Evolutionary conservation across 805 yeast species (phyloP).

Genomic region (Yamadazyma phyllophila): DNA sequence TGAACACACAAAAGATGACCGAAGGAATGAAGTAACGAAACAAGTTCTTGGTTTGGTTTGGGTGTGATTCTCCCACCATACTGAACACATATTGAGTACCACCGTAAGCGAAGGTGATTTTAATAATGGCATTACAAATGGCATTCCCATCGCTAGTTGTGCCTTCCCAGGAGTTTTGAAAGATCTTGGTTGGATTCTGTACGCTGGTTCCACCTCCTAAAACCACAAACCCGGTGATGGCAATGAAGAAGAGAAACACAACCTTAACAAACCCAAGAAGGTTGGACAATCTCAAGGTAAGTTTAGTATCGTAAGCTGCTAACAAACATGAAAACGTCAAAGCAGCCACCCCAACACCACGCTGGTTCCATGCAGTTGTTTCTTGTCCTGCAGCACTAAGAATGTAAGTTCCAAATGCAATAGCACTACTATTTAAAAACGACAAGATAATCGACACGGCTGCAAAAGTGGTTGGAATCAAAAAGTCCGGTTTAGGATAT

Average conservation of each 20-base stretch:
- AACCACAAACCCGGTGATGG: slow-evolving; percentile 34
- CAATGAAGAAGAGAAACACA: slow-evolving; percentile 30
- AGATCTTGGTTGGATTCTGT: slow-evolving; percentile 30
- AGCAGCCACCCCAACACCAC: slow-evolving; percentile 35
- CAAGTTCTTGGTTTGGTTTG: not conserved
- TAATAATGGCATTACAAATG: slow-evolving; percentile 43
- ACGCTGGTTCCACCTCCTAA: slow-evolving; percentile 35
- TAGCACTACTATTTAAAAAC: slow-evolving; percentile 33
- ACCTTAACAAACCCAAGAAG: slow-evolving; percentile 35
- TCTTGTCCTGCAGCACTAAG: slow-evolving; percentile 30
- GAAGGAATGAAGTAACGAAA: slow-evolving; percentile 18
- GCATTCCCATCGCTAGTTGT: slow-evolving; percentile 42
- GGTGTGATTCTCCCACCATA: slow-evolving; percentile 26
- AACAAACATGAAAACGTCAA: slow-evolving; percentile 23
- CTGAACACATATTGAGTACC: slow-evolving; percentile 41
- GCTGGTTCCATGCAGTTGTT: slow-evolving; percentile 31
- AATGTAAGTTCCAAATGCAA: slow-evolving; percentile 36
- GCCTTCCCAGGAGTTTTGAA: slow-evolving; percentile 37
- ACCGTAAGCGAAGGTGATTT: slow-evolving; percentile 43
- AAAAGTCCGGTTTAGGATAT: slow-evolving; percentile 30
- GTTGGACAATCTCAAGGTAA: slow-evolving; percentile 29
- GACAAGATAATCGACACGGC: slow-evolving; percentile 39
- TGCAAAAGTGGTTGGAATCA: slow-evolving; percentile 37
- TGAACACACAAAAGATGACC: slow-evolving; percentile 28
- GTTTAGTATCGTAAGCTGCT: slow-evolving; percentile 24